These are phyloP conservation scores for Suillus paluster DNA, from an alignment of 768 basidiomycete genomes.

Conservation along the genomic window DNA sequence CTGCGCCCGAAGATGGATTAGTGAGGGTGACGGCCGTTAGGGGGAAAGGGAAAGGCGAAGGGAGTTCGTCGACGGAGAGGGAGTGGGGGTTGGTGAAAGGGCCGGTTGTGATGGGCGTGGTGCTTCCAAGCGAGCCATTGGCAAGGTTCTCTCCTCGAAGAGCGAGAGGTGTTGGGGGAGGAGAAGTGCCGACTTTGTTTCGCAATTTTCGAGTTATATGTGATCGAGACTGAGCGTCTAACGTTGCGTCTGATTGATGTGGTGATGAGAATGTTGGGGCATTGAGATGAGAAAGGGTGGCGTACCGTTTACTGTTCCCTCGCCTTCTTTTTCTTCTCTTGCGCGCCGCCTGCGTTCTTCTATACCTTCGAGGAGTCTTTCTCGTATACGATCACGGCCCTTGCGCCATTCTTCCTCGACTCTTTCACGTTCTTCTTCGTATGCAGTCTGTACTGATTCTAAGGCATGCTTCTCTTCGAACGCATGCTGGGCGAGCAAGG, in stretches of 20 bases:
- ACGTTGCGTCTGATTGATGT: constrained; percentile 59
- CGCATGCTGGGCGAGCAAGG: constrained; percentile 66
- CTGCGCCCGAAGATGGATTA: constrained; percentile 37
- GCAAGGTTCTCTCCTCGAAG: constrained; percentile 37
- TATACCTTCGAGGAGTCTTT: constrained; percentile 81
- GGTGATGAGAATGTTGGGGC: constrained; percentile 12
- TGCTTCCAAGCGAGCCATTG: constrained; percentile 40
- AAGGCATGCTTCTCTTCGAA: constrained; percentile 72
- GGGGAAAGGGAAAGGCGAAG: constrained; percentile 81
- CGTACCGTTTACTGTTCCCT: constrained; percentile 74
- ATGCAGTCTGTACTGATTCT: constrained; percentile 69
- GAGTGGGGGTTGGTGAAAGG: constrained; percentile 84
- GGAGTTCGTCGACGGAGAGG: constrained; percentile 83
- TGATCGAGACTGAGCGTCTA: constrained; percentile 77
- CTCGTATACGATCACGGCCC: constrained; percentile 75
- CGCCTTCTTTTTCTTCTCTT: constrained; percentile 88
- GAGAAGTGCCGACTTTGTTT: constrained; percentile 79
- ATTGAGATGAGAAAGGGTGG: constrained; percentile 15
- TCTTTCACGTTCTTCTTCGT: constrained; percentile 75
- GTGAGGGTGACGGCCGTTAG: constrained; percentile 60
- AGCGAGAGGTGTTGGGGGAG: constrained; percentile 73
- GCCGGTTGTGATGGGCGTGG: constrained; percentile 66
- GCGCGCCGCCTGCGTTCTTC: constrained; percentile 81
- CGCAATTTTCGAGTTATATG: constrained; percentile 86
- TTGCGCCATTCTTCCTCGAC: constrained; percentile 85